phyloP scores from a whole-genome alignment of 225 moss, liverwort and hornwort genomes.

The Pleurozium schreberi region DNA sequence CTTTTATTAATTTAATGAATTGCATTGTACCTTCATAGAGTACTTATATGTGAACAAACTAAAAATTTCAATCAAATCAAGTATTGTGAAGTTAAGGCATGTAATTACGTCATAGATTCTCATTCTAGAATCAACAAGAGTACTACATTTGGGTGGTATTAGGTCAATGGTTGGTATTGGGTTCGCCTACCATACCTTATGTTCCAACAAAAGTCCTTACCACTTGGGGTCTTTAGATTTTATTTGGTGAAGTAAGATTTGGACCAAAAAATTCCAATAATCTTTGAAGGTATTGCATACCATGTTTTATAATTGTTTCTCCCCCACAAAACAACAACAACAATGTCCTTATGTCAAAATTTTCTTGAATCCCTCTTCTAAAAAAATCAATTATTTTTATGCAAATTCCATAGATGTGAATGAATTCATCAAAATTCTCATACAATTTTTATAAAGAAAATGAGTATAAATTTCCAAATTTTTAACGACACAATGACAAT shows the following conservation, averaged over 20 bases:
- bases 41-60: neutral
- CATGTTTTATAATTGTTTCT: neutral
- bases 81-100: too few relatives aligned
- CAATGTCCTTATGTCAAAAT: neutral
- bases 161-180: too few relatives aligned
- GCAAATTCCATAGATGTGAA: neutral
- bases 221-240: neutral
- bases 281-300: rapidly evolving
- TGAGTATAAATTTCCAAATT: neutral
- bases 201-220: too few relatives aligned
- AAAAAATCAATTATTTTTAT: neutral
- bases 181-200: too few relatives aligned
- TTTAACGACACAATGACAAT: rapidly evolving
- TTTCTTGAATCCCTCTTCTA: rapidly evolving
- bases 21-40: neutral
- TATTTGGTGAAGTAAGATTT: neutral
- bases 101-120: too few relatives aligned
- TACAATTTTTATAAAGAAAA: too few relatives aligned
- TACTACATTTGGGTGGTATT: too few relatives aligned
- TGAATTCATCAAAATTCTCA: neutral
- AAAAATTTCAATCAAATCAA: neutral
- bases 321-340: rapidly evolving
- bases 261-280: too few relatives aligned
- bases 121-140: too few relatives aligned
- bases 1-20: neutral